Evolutionary conservation across 2,329 filamentous ascomycete species (phyloP).

Genomic region (Fusarium poae): DNA sequence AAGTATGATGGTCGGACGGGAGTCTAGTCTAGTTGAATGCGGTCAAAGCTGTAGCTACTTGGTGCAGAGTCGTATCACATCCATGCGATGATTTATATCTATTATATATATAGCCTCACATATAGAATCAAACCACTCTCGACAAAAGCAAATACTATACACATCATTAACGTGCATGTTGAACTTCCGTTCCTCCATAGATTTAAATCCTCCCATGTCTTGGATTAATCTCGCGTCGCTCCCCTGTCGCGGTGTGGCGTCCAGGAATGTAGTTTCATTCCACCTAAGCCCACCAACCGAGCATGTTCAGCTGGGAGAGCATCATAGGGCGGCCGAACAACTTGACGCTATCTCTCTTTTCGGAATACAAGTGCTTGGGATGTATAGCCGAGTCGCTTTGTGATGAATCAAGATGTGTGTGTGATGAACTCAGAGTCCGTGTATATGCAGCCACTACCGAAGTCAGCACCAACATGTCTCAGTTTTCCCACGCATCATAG

Average conservation of each 20-base stretch:
- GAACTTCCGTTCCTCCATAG: fast-evolving
- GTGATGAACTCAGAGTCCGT: neutral
- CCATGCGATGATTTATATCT: neutral
- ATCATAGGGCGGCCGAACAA: neutral
- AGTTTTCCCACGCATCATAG: neutral
- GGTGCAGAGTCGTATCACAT: too few species aligned
- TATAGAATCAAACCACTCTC: neutral
- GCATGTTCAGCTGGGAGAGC: too few species aligned
- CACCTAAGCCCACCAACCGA: neutral
- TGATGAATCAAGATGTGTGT: neutral
- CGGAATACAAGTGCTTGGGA: neutral
- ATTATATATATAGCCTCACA: neutral
- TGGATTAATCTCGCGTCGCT: neutral
- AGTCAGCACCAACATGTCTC: slow-evolving; percentile 2
- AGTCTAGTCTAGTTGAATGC: neutral
- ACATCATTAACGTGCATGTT: fast-evolving
- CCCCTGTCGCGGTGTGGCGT: neutral
- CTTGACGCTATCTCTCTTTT: neutral
- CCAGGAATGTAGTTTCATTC: neutral
- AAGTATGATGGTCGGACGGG: neutral
- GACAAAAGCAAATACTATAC: fast-evolving
- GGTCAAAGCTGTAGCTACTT: neutral
- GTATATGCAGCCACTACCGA: slow-evolving; percentile 3
- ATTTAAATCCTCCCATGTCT: neutral
- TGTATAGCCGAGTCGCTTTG: neutral